phyloP scores from a whole-genome alignment of 305 asterid genomes.

The Striga hermonthica region DNA sequence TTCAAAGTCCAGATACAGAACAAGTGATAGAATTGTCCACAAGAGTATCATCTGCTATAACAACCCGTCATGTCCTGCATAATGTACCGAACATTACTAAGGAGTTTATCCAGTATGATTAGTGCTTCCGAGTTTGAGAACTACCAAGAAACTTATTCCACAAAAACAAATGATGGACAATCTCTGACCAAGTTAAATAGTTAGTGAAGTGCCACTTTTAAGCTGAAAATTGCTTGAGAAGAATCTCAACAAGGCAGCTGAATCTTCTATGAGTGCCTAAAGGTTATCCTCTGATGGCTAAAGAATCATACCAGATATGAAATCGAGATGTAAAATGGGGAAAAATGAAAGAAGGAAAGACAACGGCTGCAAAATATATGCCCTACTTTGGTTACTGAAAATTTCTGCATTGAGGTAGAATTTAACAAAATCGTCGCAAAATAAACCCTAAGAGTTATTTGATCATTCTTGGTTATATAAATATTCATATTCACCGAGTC shows the following conservation, averaged over 20 bases:
- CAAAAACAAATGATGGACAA: conserved; percentile 1
- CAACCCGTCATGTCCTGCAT: not conserved
- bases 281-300: not conserved
- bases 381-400: too few species aligned
- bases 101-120: not conserved
- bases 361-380: too few species aligned
- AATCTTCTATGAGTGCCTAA: not conserved
- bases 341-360: not conserved
- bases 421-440: too few species aligned
- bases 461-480: too few species aligned
- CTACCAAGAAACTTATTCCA: not conserved
- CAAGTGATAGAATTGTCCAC: not conserved
- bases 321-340: not conserved
- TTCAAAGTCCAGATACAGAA: not conserved
- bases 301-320: not conserved
- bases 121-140: conserved; percentile 1
- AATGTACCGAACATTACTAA: not conserved
- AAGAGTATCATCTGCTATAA: not conserved
- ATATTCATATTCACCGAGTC: too few species aligned
- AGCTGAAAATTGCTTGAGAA: not conserved
- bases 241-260: not conserved
- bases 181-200: not conserved
- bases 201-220: not conserved
- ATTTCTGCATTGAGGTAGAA: too few species aligned
- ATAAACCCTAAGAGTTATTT: too few species aligned